Base-by-base conservation (phyloP, 148 eudicot genomes). In the Persicaria tinctoria region DNA sequence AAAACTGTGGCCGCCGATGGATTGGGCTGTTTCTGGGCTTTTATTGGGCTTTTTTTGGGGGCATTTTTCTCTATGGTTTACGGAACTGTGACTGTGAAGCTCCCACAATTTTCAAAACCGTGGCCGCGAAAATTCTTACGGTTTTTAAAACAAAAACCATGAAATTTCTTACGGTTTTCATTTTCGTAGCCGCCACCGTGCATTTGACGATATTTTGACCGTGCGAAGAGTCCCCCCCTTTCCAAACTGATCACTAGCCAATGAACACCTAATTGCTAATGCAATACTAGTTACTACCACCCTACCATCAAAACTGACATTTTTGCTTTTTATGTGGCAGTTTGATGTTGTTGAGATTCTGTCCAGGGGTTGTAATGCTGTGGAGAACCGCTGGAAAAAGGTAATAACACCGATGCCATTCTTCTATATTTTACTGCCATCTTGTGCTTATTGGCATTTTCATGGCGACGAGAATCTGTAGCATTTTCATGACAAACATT, bases 281-380 rank as follows among this genome's bases (percentile, higher is more conserved):
- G 41, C 41, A 32, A 32, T 32, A 32, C 41, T 32, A 69, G 73
- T 10, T 16, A 70, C 16, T 41, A 46, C 20, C 12, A 11, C 0
- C 0, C 45, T 13, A 13, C 44, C 1, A 6, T 14, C 17, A 1
- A 4, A 3, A 45, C 50, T 16, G 50, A 13, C 72, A 77, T 70
- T 46, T 72, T 50, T 59, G 59, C 10, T 71, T 73, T 62, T 75
- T 5, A 3, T 5, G 11, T 84, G 76, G 79, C 93, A 90, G 99
- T 85, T 95, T 55, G 93, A 84, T 47, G 85, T 95, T 63, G 74
- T 95, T 73, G 82, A 82, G 87, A 18, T 82, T 80, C 93, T 95
- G 78, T 80, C 92, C 74, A 95, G 87, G 88, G 91, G 85, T 46
- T 95, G 99, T 75, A 75, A 88, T 72, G 59, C 83, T 66, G 74